Evolutionary conservation across 257 asterid genomes (phyloP).

Genomic region (Solanum neorickii): DNA sequence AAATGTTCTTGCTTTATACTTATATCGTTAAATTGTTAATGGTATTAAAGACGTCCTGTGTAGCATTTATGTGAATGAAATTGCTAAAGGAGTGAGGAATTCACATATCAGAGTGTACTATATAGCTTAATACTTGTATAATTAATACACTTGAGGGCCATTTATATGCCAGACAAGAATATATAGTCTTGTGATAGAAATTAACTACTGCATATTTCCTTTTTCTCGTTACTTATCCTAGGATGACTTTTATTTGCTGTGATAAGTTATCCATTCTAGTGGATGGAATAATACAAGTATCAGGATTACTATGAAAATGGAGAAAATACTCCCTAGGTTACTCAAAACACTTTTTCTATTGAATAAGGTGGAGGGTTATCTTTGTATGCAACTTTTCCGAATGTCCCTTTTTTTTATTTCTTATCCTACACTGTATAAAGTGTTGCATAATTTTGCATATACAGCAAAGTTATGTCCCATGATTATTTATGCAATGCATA

Average conservation of each 20-base stretch:
- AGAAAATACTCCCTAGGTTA: background rate
- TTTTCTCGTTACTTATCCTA: background rate
- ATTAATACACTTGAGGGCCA: background rate
- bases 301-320: background rate
- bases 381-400: background rate
- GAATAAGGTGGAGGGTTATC: background rate
- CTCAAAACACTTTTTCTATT: background rate
- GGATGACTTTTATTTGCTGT: background rate
- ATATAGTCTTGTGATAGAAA: background rate
- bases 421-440: background rate
- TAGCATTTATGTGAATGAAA: background rate
- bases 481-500: background rate
- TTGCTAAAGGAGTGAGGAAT: background rate
- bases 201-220: background rate
- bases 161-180: background rate
- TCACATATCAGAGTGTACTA: background rate
- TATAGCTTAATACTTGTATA: background rate
- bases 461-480: background rate
- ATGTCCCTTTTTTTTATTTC: background rate
- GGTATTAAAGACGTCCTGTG: background rate
- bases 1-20: background rate
- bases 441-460: background rate
- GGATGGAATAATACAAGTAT: background rate
- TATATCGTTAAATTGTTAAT: background rate
- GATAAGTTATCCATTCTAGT: background rate